A percentile compares a stretch with the other conserved stretches of the same genome.
These are phyloP conservation scores for Pouteria glomerata DNA, from an alignment of 148 eudicot species.

Conservation along the genomic window DNA sequence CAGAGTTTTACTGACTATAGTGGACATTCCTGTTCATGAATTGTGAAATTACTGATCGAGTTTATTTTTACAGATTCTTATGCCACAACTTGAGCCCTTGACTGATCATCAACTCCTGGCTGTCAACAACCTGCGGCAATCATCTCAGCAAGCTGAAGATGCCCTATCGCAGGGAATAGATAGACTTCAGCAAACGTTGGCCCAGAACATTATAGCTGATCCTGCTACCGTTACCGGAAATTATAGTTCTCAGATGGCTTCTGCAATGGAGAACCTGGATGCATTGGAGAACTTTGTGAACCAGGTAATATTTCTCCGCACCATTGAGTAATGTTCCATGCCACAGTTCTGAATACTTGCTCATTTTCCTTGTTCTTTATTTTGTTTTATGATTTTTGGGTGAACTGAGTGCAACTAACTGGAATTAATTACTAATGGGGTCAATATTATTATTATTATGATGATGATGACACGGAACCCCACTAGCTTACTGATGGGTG, in stretches of 20 bases:
- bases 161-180: constrained; percentile 78
- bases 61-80: constrained; percentile 37
- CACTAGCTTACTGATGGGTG: too few relatives aligned
- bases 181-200: constrained; percentile 72
- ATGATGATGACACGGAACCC: too few relatives aligned
- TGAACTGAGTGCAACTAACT: not conserved
- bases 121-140: constrained; percentile 40
- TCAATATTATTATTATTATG: not conserved
- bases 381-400: not conserved
- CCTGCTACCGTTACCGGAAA: constrained; percentile 26
- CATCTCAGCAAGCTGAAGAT: constrained; percentile 89
- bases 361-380: not conserved
- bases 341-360: too few relatives aligned
- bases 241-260: constrained; percentile 42
- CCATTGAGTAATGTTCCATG: not conserved
- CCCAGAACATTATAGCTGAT: constrained; percentile 39
- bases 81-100: constrained; percentile 64
- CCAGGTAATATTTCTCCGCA: constrained; percentile 44
- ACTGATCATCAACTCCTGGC: constrained; percentile 41
- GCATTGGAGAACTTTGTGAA: constrained; percentile 65
- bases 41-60: not conserved
- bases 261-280: constrained; percentile 60
- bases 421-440: not conserved
- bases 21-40: not conserved
- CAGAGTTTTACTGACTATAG: not conserved